Conservation (phyloP, 768 basidiomycete species). For the Tylopilus balloui region DNA sequence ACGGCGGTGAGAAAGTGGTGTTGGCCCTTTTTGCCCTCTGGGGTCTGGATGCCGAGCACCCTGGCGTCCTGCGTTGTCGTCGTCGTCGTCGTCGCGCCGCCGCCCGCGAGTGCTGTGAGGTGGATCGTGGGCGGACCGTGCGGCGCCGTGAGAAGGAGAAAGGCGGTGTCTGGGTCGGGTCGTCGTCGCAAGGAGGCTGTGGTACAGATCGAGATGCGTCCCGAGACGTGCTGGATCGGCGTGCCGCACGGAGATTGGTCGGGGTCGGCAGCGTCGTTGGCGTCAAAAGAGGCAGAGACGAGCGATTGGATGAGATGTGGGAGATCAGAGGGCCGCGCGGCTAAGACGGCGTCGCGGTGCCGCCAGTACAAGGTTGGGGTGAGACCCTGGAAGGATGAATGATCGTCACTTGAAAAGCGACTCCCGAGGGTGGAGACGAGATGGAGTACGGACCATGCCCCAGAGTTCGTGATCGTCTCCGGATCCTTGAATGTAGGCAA, state of each 20-base stretch:
- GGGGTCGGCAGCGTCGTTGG: neutral
- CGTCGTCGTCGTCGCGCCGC: neutral
- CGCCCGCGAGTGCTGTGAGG: neutral
- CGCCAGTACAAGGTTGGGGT: conserved; percentile 72
- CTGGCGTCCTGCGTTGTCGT: neutral
- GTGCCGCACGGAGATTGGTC: neutral
- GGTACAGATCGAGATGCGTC: conserved; percentile 40
- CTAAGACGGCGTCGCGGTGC: conserved; percentile 47
- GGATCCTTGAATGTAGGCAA: conserved; percentile 86
- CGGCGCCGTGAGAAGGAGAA: conserved; percentile 17
- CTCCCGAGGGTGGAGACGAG: neutral
- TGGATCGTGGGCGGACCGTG: neutral
- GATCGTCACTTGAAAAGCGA: neutral
- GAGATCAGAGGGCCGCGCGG: conserved; percentile 45
- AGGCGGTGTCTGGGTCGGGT: conserved; percentile 9
- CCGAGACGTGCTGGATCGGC: conserved; percentile 30
- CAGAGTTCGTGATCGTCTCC: conserved; percentile 95
- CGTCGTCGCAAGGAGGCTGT: conserved; percentile 26
- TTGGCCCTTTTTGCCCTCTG: conserved; percentile 52
- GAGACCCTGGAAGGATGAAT: conserved; percentile 50
- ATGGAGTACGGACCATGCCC: conserved; percentile 53
- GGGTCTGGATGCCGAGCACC: conserved; percentile 25
- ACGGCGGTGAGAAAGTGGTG: conserved; percentile 42
- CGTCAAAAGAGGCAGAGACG: neutral
- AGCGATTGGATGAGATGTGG: conserved; percentile 28